Evolutionary conservation across 1,139 yeast species (phyloP).

Genomic region (Pichia sp.): DNA sequence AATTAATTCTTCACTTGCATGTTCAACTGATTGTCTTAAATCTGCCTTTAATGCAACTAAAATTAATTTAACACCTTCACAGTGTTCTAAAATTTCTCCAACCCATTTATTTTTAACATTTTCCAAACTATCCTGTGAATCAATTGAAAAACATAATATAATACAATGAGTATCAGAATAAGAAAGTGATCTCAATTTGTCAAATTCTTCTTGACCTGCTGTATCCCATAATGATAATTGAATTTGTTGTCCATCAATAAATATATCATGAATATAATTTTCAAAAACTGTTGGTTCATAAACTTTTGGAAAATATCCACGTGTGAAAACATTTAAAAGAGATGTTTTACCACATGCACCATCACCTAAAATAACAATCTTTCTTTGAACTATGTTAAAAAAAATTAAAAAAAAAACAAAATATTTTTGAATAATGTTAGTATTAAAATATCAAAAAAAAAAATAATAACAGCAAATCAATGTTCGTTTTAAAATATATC

Average conservation of each 20-base stretch:
- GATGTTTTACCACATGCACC: constrained; percentile 96
- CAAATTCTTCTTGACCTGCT: constrained; percentile 98
- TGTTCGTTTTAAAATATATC: no score
- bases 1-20: constrained; percentile 11
- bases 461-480: no score
- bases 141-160: constrained; percentile 93
- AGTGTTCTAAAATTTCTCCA: constrained; percentile 91
- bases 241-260: constrained; percentile 89
- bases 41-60: constrained; percentile 94
- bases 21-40: constrained; percentile 53
- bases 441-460: background rate
- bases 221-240: constrained; percentile 96
- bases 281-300: constrained; percentile 98
- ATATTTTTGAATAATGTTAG: constrained; percentile 1
- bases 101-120: constrained; percentile 96
- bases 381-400: constrained; percentile 54
- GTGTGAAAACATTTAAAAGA: constrained; percentile 87
- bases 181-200: constrained; percentile 79
- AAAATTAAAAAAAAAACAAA: background rate
- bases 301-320: constrained; percentile 97
- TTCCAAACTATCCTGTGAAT: constrained; percentile 88
- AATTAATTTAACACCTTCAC: constrained; percentile 92
- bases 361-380: constrained; percentile 93
- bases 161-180: constrained; percentile 95
- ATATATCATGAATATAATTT: constrained; percentile 94